A percentile compares a stretch with the other conserved stretches of the same genome.
Conservation (phyloP, 2,329 filamentous ascomycete genomes). For the Pyrenochaeta sp. region DNA sequence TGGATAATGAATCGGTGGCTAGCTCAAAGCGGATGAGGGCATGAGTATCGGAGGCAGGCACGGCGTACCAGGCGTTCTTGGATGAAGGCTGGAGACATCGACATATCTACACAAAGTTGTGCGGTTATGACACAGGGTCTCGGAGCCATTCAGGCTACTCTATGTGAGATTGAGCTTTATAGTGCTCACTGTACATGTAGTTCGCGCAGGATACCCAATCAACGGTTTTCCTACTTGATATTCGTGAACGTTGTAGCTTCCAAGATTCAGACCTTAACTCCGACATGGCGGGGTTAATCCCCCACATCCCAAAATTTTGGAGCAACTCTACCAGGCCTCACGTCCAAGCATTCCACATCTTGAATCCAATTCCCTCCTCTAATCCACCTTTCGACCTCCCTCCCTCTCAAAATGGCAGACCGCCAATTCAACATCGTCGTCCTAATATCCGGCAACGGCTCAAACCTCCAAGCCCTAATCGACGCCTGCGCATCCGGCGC, state of each 20-base stretch:
- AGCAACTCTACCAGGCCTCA: background rate
- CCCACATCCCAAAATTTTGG: slow-evolving; percentile 35
- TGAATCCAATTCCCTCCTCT: background rate
- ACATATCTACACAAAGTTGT: background rate
- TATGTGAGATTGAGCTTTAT: background rate
- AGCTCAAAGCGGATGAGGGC: slow-evolving; percentile 39
- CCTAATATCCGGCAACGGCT: slow-evolving; percentile 69
- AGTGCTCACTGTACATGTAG: slow-evolving; percentile 4
- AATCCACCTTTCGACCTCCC: background rate
- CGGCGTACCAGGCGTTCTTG: slow-evolving; percentile 4
- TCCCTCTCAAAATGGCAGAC: slow-evolving; percentile 26
- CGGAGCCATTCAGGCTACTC: background rate
- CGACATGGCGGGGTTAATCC: slow-evolving; percentile 26
- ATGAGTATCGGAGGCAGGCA: slow-evolving; percentile 12
- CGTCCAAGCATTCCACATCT: slow-evolving; percentile 2
- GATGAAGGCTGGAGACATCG: background rate
- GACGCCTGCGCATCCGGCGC: slow-evolving; percentile 62
- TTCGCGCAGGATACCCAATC: slow-evolving; percentile 14
- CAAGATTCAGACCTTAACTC: slow-evolving; percentile 2
- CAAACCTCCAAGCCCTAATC: slow-evolving; percentile 81
- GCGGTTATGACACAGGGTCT: background rate
- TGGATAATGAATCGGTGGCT: slow-evolving; percentile 36
- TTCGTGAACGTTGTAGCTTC: background rate
- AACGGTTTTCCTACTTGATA: background rate
- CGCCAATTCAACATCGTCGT: slow-evolving; percentile 65